Evolutionary conservation across 176 grass and related monocot species (phyloP).

Genomic region (Urochloa ruziziensis): DNA sequence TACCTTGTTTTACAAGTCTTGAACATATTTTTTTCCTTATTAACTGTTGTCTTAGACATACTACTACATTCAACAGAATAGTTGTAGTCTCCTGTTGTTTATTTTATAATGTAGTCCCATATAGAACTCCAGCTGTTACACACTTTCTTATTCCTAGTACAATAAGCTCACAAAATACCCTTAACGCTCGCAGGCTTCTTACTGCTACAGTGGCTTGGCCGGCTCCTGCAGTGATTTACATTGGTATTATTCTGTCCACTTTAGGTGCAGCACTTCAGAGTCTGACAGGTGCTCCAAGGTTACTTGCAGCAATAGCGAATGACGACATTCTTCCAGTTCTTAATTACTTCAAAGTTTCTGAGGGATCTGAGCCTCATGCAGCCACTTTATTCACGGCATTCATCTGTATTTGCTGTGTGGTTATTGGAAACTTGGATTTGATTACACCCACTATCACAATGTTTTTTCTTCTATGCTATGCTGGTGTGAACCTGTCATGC

Average conservation of each 20-base stretch:
- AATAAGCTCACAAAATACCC: slow-evolving; percentile 32
- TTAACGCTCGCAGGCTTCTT: slow-evolving; percentile 65
- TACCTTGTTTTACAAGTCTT: background rate
- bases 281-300: slow-evolving; percentile 90
- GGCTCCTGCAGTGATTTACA: slow-evolving; percentile 85
- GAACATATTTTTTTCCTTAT: slow-evolving; percentile 22
- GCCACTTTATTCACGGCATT: slow-evolving; percentile 92
- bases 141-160: background rate
- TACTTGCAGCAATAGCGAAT: slow-evolving; percentile 96
- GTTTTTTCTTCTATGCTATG: slow-evolving; percentile 98
- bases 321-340: slow-evolving; percentile 96
- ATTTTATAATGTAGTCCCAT: background rate
- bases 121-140: background rate
- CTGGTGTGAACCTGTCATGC: slow-evolving; percentile 91
- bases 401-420: slow-evolving; percentile 84
- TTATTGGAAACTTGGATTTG: slow-evolving; percentile 94
- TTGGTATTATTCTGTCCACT: slow-evolving; percentile 96
- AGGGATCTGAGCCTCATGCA: slow-evolving; percentile 77
- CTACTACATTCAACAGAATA: background rate
- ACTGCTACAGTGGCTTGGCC: slow-evolving; percentile 97
- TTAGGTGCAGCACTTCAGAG: slow-evolving; percentile 95
- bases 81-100: background rate
- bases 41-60: background rate
- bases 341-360: slow-evolving; percentile 92
- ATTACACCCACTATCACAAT: slow-evolving; percentile 98